These are phyloP conservation scores for Isoetes engelmannii DNA, from an alignment of 83 land plant species.

Conservation along the genomic window DNA sequence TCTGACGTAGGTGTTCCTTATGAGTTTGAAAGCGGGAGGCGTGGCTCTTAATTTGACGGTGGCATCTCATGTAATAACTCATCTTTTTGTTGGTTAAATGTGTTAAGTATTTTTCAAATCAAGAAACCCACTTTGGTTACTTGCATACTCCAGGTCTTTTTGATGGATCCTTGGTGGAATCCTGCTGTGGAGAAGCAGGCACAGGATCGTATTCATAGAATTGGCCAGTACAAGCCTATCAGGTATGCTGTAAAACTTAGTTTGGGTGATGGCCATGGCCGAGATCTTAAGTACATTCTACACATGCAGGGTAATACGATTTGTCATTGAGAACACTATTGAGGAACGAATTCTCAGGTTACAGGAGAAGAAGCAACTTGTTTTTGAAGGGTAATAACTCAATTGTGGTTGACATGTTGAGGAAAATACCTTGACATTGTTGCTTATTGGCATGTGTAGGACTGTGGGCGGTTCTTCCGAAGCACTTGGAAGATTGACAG, in stretches of 20 bases:
- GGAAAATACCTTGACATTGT: background rate
- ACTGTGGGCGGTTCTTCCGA: conserved; percentile 81
- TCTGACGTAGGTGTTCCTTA: conserved; percentile 38
- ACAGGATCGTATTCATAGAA: conserved; percentile 82
- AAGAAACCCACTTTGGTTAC: background rate
- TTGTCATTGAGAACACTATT: conserved; percentile 69
- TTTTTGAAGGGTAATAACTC: conserved; percentile 73
- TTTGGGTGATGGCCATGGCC: background rate
- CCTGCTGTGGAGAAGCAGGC: conserved; percentile 97
- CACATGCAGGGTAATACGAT: conserved; percentile 57
- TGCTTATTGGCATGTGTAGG: conserved; percentile 30
- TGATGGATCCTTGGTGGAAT: conserved; percentile 99
- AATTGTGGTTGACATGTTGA: background rate
- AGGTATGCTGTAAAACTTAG: conserved; percentile 28
- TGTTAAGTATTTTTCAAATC: background rate
- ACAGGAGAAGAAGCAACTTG: conserved; percentile 84
- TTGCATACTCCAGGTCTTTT: conserved; percentile 48
- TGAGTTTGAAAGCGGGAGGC: conserved; percentile 97
- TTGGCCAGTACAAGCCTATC: conserved; percentile 91
- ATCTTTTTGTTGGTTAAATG: background rate
- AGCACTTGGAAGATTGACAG: conserved; percentile 76
- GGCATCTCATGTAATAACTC: conserved; percentile 67
- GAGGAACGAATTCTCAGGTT: conserved; percentile 82
- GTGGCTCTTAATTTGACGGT: conserved; percentile 95
- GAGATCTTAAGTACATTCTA: conserved; percentile 3